Percentiles rank a stretch among this genome's conserved stretches.
Evolutionary conservation across 306 rosid genomes (phyloP).

Genomic region (barrel medic (Medicago truncatula)): MtrunA17r5.0-ANR NC_053044.1:39197501-39198000

Average conservation of each 20-base stretch:
- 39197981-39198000: conserved; percentile 21
- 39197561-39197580: conserved; percentile 77
- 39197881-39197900: conserved; percentile 11
- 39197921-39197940: conserved; percentile 17
- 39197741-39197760: conserved; percentile 41
- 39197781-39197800: conserved; percentile 88
- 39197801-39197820: conserved; percentile 99
- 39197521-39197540: conserved; percentile 64
- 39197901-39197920: conserved; percentile 11
- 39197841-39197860: conserved; percentile 83
- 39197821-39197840: conserved; percentile 80
- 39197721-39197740: conserved; percentile 24
- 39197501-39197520: conserved; percentile 61
- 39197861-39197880: conserved; percentile 68
- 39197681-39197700: conserved; percentile 53
- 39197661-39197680: conserved; percentile 83
- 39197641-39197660: conserved; percentile 85
- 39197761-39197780: conserved; percentile 53
- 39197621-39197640: conserved; percentile 83
- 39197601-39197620: conserved; percentile 71
- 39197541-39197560: conserved; percentile 91
- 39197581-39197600: conserved; percentile 79
- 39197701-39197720: conserved; percentile 8
- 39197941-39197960: conserved; percentile 33
- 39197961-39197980: conserved; percentile 23